These are phyloP conservation scores for Candida ponderosae DNA, from an alignment of 805 yeast species.

Conservation along the genomic window DNA sequence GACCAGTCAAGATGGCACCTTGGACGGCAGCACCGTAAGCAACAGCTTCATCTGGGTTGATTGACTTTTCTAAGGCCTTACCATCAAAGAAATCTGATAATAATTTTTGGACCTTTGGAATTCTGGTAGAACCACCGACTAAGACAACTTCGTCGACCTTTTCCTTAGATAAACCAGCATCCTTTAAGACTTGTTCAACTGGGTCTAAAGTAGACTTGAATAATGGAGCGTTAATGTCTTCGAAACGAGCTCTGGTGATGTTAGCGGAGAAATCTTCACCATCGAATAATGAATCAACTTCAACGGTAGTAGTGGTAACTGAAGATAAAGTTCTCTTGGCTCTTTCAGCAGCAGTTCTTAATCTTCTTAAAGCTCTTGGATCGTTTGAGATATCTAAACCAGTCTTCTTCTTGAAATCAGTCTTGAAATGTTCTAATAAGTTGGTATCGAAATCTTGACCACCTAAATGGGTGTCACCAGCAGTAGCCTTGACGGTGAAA, in stretches of 20 bases:
- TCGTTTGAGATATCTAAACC: slow-evolving; percentile 84
- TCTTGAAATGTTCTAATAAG: slow-evolving; percentile 86
- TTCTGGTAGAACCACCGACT: slow-evolving; percentile 99
- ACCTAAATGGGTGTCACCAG: slow-evolving; percentile 99
- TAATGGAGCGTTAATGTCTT: slow-evolving; percentile 86
- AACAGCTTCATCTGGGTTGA: slow-evolving; percentile 99
- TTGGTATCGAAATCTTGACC: slow-evolving; percentile 99
- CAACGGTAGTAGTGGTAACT: slow-evolving; percentile 91
- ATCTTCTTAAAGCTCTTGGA: slow-evolving; percentile 95
- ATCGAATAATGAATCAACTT: slow-evolving; percentile 89
- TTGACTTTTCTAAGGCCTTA: slow-evolving; percentile 92
- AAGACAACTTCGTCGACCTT: slow-evolving; percentile 90
- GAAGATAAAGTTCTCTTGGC: slow-evolving; percentile 98
- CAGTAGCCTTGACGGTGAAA: slow-evolving; percentile 95
- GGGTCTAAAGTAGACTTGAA: slow-evolving; percentile 93
- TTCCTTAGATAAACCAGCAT: slow-evolving; percentile 77
- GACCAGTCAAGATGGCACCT: slow-evolving; percentile 97
- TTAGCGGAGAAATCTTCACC: slow-evolving; percentile 94
- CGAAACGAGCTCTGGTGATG: slow-evolving; percentile 97
- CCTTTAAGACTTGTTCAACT: slow-evolving; percentile 92
- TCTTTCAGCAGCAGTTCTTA: slow-evolving; percentile 98
- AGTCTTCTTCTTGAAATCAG: slow-evolving; percentile 93
- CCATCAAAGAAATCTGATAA: slow-evolving; percentile 94
- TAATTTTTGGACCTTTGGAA: slow-evolving; percentile 95
- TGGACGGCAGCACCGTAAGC: slow-evolving; percentile 99